Evolutionary conservation across 352 stramenopile species (phyloP), one percentile per base, ranked within the genome.

Genomic region (Halophytophthora polymorphica): DNA sequence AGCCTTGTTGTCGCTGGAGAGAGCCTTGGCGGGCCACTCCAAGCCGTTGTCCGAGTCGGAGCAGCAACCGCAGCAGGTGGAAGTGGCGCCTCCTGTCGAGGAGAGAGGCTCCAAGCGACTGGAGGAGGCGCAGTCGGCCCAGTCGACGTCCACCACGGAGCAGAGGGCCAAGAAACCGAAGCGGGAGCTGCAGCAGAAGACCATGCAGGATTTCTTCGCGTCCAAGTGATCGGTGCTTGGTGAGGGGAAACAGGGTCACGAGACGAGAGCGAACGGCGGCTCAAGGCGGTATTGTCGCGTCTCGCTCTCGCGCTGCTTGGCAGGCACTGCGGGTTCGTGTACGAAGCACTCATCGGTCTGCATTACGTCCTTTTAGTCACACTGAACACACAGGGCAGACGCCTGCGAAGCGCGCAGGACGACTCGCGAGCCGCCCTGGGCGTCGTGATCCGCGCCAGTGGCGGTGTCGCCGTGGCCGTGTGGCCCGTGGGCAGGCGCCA

Each of bases 111-210:
- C 25, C 25, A 31, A 31, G 25, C 25, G 25, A 31, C 2, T 38
- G 33, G 33, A 17, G 33, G 33, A 38, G 33, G 11, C 6, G 17
- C 38, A 43, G 15, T 18, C 42, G 18, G 35, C 13, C 23, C 52
- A 23, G 22, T 13, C 29, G 3, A n/a, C 41, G 28, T n/a, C 40
- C 8, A 31, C 25, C 25, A 31, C 25, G 25, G 61, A 61, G 40
- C 65, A 69, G 29, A 69, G 61, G 33, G 14, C 46, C 17, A 69
- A 69, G 49, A 60, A 33, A 18, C 64, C 35, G 50, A 63, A 34
- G 37, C 43, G 50, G 29, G 49, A 54, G 19, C 21, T 55, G 21
- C 56, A 69, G 11, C 61, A 69, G 25, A 61, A 29, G 11, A 69
- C 45, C 3, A 66, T 69, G 34, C 46, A 66, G 34, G 61, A 69